Base-by-base conservation (phyloP, 2,329 filamentous ascomycete species). In the Fusarium metavorans region DNA sequence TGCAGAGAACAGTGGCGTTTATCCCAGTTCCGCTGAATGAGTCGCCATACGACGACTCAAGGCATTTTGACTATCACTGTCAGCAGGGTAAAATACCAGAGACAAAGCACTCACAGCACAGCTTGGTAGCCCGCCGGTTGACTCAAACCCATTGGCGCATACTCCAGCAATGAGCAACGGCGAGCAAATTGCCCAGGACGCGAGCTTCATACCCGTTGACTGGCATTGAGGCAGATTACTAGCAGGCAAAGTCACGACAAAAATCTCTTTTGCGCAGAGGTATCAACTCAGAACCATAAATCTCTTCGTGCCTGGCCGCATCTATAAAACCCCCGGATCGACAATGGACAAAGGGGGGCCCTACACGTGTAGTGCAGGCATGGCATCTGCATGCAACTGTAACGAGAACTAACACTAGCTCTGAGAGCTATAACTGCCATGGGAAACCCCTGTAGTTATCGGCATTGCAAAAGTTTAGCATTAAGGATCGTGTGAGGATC, bases 171-270 rank as follows among this genome's bases (percentile, higher is more conserved):
- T 45, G 56, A 75, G 63, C 52, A 67, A 66, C 54, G 69, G 13
- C 43, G 66, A 73, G 60, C 69, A 72, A 45, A 73, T 48, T 56
- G 72, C 72, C 72, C 72, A 73, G 70, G 48, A 70, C 56, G 65
- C 63, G 52, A 75, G 56, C 69, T 63, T 75, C 72, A 75, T 75
- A 65, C 69, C 72, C 73, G 45, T 70, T 41, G 63, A 70, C 48
- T 75, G 37, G 69, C 72, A 75, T 75, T 56, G 72, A 64, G 59
- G 59, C 69, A 65, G 54, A 60, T 45, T 65, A 27, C 35, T 37
- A 20, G n/a, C 13, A 30, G 27, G 20, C 25, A n/a, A 25, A 52
- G 34, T 43, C 39, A 45, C 39, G 64, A 57, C 43, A 41, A 35
- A 27, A 34, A 25, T 37, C 11, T 57, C 14, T 57, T 37, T 27